Conservation (phyloP, 495 filamentous ascomycete genomes). For the Penicillium lagena region DNA sequence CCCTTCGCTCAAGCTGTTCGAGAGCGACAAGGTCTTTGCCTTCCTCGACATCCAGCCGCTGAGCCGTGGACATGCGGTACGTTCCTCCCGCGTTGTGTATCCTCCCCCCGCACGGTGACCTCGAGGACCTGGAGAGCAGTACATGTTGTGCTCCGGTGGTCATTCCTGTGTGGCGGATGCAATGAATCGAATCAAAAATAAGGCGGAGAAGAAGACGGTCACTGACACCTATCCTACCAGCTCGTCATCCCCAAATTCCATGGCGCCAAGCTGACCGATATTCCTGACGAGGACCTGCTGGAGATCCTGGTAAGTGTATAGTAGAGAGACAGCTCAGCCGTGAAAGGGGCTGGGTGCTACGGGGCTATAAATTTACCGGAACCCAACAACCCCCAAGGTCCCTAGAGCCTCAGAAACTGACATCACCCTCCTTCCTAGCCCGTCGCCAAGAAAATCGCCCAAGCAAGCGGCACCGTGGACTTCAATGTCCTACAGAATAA, state of each 20-base stretch:
- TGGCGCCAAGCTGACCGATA: conserved; percentile 85
- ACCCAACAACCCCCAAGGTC: conserved; percentile 13
- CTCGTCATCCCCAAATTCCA: conserved; percentile 96
- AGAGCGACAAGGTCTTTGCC: conserved; percentile 86
- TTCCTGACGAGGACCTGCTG: conserved; percentile 79
- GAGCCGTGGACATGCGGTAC: conserved; percentile 74
- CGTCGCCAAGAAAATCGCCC: conserved; percentile 78
- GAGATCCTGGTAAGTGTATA: conserved; percentile 69
- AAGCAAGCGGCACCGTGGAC: conserved; percentile 66
- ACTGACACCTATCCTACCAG: conserved; percentile 34
- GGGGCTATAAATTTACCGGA: no score
- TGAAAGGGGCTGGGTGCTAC: neutral
- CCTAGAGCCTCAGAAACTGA: neutral
- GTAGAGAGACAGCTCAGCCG: neutral
- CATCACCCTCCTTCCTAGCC: conserved; percentile 41
- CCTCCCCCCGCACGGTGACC: conserved; percentile 15
- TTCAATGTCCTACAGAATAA: conserved; percentile 99
- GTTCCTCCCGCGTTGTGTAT: conserved; percentile 8
- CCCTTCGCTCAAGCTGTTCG: conserved; percentile 90
- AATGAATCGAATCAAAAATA: neutral
- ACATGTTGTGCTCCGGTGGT: neutral
- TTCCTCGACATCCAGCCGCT: conserved; percentile 96
- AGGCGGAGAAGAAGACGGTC: neutral
- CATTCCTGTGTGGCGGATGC: neutral
- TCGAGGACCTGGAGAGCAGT: neutral